Base-by-base conservation (phyloP, 1,139 yeast species). In the Tardiomyces digboiensis region DNA sequence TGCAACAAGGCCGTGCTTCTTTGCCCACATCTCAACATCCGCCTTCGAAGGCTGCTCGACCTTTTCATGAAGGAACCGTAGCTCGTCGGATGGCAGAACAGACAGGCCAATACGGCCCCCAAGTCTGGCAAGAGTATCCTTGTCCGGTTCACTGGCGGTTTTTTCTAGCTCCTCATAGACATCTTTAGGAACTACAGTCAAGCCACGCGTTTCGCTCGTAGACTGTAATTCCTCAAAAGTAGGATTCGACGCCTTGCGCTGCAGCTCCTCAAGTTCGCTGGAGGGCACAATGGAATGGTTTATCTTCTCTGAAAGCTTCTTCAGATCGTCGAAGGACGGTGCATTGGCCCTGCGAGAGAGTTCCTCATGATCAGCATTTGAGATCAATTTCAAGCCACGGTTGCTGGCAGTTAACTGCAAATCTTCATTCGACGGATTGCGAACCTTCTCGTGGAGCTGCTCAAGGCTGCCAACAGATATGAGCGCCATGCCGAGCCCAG, bases 21-120 rank as follows among this genome's bases (percentile, higher is more conserved):
- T 61, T 1, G 79, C 80, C 56, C 70, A 75, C 10, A 62, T 57
- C 50, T 74, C 74, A 21, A 76, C 63, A 38, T 72, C 74, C 10
- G 51, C 51, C 44, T 51, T 52, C 3, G 42, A 29, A 10, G 44
- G 44, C 20, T 52, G 46, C 21, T 46, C 46, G n/a, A 49, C 51
- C 47, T 51, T 49, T 14, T 53, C 46, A 22, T 54, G 48, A 29
- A 62, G 53, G 13, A 50, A 54, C n/a, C 57, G 57, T 12, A 60
- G 44, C n/a, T 56, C 60, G 1, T 43, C 46, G 7, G 42, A 43
- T n/a, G 58, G 48, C 8, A 59, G 47, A 7, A 56, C 54, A 21
- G 46, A 52, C 49, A 55, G 44, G n/a, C 64, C 66, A 13, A 56
- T 47, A 2, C 56, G 53, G 18, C 49, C 49, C 8, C 67, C 63